Base-by-base conservation (phyloP, 768 basidiomycete genomes). In the Trametes gibbosa region DNA sequence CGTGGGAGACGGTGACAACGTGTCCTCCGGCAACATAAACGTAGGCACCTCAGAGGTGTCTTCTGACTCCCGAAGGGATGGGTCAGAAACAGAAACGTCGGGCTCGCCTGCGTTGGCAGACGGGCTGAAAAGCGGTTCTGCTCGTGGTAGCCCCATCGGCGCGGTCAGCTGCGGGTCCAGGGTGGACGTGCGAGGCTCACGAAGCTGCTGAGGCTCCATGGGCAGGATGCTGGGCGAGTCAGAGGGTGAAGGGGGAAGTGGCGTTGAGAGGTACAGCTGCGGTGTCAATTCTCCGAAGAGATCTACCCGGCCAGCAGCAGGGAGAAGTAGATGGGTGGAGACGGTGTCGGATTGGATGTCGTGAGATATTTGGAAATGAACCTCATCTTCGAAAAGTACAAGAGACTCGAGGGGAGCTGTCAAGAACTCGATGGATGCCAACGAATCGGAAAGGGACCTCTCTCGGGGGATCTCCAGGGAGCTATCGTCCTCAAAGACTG, bases 51-150 rank as follows among this genome's bases (percentile, higher is more conserved):
- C 64, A 5, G 72, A 66, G 4, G 73, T 74, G 42, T 77, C 76
- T 27, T 80, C 77, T 58, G 83, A 84, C 63, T 86, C 86, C 35
- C 84, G 73, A 50, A 86, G 74, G 74, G 85, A 87, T 1, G 84
- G 84, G 69, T 89, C 77, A 16, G 83, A 82, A 5, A 78, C 77
- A 16, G 83, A 82, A 5, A 78, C 77, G 55, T 81, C 79, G 41
- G 78, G 76, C 66, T 81, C 81, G 42, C 76, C 67, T 27, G 72
- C 72, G n/a, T 50, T 58, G 24, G 58, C n/a, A 25, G 66, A 42
- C n/a, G 61, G 57, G 14, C 47, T 54, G 25, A 61, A 42, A 23
- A 57, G 53, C 12, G 47, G 56, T 10, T 43, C 21, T 37, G 40
- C 42, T 8, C 50, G 49, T 14, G 45, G 29, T 10, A 41, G 48